Base-by-base conservation (phyloP, 352 stramenopile genomes). In the Thraustotheca clavata region DNA sequence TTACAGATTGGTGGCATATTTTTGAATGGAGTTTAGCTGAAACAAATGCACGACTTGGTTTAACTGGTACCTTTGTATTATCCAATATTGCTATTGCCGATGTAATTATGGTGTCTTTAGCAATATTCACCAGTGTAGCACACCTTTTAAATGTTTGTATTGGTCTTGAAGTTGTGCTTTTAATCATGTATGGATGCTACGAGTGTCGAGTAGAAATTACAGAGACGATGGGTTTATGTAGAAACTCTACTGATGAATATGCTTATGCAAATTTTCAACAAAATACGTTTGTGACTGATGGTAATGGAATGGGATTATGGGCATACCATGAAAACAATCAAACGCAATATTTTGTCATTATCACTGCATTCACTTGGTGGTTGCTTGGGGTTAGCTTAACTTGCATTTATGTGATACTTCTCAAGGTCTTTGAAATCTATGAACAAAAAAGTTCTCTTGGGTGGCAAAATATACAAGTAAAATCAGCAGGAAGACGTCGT, bases 1-100 rank as follows among this genome's bases (percentile, higher is more conserved):
- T 65, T 14, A 35, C 9, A 16, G 18, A n/a, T 16, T 65, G 57
- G 57, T 65, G 57, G 57, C 46, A 65, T 34, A 18, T 41, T 18
- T 54, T 36, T 54, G 33, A 65, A 24, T 54, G 16, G 11, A 20
- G 14, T n/a, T 18, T 65, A 14, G 46, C 43, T 12, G 33, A 65
- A 26, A 24, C 33, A 18, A 54, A 35, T 22, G 11, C 16, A 4
- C 57, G 57, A 6, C 18, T 11, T 4, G 24, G 14, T 4, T 29
- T 49, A 9, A 11, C 12, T 7, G 35, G 35, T 31, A 54, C 57
- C 8, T 38, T 65, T 0, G 11, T 31, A 9, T 35, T 31, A 27
- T 8, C 18, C 8, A 46, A 36, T 7, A 54, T 54, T 9, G n/a
- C 38, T 29, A 32, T 20, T n/a, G 20, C 34, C 9, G 57, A 65